phyloP scores from a whole-genome alignment of 1,284 basidiomycete species.

The Apiotrichum siamense region DNA sequence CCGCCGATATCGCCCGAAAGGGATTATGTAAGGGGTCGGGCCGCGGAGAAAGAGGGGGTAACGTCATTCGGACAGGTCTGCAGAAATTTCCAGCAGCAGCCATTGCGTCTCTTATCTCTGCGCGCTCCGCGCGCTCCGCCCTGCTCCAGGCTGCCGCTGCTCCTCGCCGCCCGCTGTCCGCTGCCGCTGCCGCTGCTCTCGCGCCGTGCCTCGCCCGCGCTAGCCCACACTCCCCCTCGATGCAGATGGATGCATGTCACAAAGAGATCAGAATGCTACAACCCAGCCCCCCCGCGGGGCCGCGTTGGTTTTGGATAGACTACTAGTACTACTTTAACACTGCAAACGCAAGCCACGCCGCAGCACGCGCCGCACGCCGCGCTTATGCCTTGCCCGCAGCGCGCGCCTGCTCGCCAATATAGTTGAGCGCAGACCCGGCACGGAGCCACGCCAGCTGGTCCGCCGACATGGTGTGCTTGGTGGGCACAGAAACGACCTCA shows the following conservation, averaged over 20 bases:
- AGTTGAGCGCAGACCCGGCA: conserved; percentile 79
- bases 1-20: no score
- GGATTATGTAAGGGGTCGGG: no score
- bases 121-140: no score
- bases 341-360: no score
- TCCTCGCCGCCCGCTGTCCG: background rate
- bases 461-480: conserved; percentile 77
- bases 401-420: conserved; percentile 43
- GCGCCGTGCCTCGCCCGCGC: background rate
- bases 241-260: background rate
- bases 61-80: no score
- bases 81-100: no score
- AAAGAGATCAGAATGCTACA: background rate
- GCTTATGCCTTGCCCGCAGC: conserved; percentile 9
- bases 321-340: no score
- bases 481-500: conserved; percentile 60
- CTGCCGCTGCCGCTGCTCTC: no score
- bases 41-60: no score
- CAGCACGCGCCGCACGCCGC: no score
- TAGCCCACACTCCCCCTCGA: background rate
- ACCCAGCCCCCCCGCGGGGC: background rate
- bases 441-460: conserved; percentile 85
- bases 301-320: background rate
- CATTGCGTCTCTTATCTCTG: background rate
- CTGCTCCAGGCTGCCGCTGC: background rate